A percentile compares a stretch with the other conserved stretches of the same genome.
These are phyloP conservation scores for Globisporangium heterothallicum DNA, from an alignment of 352 stramenopile species.

Conservation along the genomic window DNA sequence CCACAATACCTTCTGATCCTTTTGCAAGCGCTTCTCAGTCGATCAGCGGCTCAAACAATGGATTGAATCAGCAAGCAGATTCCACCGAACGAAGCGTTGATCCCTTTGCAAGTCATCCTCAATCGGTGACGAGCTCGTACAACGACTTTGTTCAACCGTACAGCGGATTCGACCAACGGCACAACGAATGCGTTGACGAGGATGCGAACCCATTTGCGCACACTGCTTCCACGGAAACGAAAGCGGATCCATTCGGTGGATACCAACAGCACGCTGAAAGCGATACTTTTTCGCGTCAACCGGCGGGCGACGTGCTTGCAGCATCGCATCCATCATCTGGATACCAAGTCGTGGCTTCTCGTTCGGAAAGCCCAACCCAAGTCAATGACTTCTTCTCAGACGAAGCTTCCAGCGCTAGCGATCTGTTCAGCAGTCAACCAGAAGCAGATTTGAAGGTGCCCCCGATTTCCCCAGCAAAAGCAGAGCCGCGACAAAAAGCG, in stretches of 20 bases:
- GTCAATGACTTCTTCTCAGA: constrained; percentile 30
- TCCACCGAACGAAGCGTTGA: not conserved
- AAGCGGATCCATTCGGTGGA: not conserved
- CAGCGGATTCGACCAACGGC: not conserved
- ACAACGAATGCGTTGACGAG: not conserved
- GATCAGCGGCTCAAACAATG: constrained; percentile 8
- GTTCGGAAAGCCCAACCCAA: constrained; percentile 15
- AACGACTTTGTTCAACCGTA: not conserved
- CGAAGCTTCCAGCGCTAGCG: constrained; percentile 24
- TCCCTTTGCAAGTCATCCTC: constrained; percentile 1
- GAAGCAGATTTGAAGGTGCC: not conserved
- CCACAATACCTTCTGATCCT: not conserved
- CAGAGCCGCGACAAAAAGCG: constrained; percentile 6
- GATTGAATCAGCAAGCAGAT: constrained; percentile 10
- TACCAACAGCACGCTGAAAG: not conserved
- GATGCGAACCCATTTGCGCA: not conserved
- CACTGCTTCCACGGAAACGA: not conserved
- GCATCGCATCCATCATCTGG: not conserved
- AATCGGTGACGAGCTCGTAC: not conserved
- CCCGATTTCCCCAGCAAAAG: not conserved
- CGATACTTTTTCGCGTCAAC: not conserved
- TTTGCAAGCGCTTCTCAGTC: not conserved
- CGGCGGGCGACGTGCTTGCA: not conserved
- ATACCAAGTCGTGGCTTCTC: not conserved
- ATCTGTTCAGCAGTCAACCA: constrained; percentile 27